Base-by-base conservation (phyloP, 1,284 basidiomycete species). In the Quambalaria eucalypti region DNA sequence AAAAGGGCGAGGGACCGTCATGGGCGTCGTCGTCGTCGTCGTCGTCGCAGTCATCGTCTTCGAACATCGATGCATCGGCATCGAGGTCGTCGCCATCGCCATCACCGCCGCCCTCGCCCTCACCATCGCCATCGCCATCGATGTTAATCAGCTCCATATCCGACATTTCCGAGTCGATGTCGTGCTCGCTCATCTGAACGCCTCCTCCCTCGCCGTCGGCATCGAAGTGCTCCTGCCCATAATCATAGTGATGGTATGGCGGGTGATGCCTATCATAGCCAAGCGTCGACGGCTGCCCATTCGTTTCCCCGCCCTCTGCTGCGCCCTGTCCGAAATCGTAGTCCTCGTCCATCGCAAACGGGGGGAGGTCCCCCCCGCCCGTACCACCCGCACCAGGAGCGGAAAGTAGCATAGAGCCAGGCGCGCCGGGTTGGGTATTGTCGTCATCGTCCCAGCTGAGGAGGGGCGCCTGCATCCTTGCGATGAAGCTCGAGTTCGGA, bases 1-100 rank as follows among this genome's bases (percentile, higher is more conserved):
- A 33, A 10, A n/a, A n/a, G n/a, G n/a, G n/a, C n/a, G n/a, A n/a
- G n/a, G n/a, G n/a, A n/a, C n/a, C n/a, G n/a, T n/a, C n/a, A n/a
- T n/a, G n/a, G n/a, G n/a, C n/a, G n/a, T n/a, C n/a, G n/a, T n/a
- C n/a, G n/a, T 54, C 51, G 7, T 52, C 53, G 31, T 61, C 60
- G 21, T 64, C 54, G 38, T 58, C 56, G 50, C 60, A 59, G 39
- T 53, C 57, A 21, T 64, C 63, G 19, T 66, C 65, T 25, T 65
- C 57, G 33, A 62, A 62, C 28, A 52, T 60, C 21, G 57, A n/a
- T 1, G 58, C 52, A 9, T 66, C 64, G 14, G 51, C 56, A 4
- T 59, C 57, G 19, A 60, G 47, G 54, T 59, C 59, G 46, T 62
- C n/a, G n/a, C n/a, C n/a, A n/a, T n/a, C n/a, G n/a, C n/a, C n/a